Conservation (phyloP, 2,329 filamentous ascomycete genomes). For the Aspergillaceae sp. region DNA sequence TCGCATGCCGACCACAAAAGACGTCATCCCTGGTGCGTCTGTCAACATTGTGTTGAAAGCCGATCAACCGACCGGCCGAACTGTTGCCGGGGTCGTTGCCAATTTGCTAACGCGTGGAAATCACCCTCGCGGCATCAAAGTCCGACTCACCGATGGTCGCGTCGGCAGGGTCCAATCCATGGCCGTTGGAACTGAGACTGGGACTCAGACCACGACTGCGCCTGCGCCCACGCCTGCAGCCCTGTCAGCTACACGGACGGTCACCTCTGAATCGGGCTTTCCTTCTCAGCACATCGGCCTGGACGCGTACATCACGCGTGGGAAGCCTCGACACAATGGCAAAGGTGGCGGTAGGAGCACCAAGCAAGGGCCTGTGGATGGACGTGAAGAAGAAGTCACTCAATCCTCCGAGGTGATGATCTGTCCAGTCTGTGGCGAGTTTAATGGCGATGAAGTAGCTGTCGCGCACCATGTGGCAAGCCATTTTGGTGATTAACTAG, state of each 20-base stretch:
- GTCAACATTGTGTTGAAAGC: slow-evolving; percentile 69
- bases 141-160: slow-evolving; percentile 60
- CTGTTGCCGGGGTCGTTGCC: slow-evolving; percentile 58
- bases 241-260: background rate
- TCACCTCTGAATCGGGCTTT: background rate
- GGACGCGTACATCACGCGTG: slow-evolving; percentile 8
- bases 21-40: slow-evolving; percentile 43
- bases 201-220: background rate
- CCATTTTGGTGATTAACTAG: slow-evolving; percentile 10
- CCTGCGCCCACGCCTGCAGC: background rate
- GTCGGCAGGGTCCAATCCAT: slow-evolving; percentile 61
- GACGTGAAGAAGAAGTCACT: background rate
- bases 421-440: slow-evolving; percentile 14
- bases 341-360: background rate
- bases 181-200: background rate
- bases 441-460: slow-evolving; percentile 16
- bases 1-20: slow-evolving; percentile 10
- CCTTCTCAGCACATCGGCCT: slow-evolving; percentile 5
- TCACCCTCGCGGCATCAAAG: slow-evolving; percentile 71
- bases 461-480: slow-evolving; percentile 16
- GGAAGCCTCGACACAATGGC: slow-evolving; percentile 2
- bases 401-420: background rate
- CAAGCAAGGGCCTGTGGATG: background rate
- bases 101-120: slow-evolving; percentile 64
- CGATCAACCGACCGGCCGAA: slow-evolving; percentile 65